Conservation (phyloP, 73 alveolate species). For the Paramecium sonneborni region DNA sequence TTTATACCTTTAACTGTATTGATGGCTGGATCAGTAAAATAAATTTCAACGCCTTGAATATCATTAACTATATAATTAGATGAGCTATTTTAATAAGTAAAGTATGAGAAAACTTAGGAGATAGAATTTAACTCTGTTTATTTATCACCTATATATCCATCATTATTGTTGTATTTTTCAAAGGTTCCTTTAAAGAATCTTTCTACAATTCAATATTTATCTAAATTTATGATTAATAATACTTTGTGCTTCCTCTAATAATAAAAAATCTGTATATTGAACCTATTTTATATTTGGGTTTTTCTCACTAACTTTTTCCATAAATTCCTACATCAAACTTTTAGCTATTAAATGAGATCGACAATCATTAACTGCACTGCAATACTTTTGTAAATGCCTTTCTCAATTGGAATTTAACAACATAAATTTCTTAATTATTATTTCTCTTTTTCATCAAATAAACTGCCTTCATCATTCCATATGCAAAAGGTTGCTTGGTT, state of each 20-base stretch:
- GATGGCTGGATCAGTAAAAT: constrained; percentile 34
- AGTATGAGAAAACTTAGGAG: not conserved
- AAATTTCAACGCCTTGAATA: not conserved
- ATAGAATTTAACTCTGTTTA: not conserved
- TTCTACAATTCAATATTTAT: constrained; percentile 9
- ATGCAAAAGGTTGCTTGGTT: not conserved
- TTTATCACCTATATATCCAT: not conserved
- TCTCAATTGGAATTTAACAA: not conserved
- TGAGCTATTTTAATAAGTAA: not conserved
- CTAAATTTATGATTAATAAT: not conserved
- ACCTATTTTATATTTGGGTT: not conserved
- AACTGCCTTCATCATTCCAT: constrained; percentile 25
- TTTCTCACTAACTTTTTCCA: not conserved
- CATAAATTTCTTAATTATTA: not conserved
- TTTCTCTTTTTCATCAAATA: not conserved
- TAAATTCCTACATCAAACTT: not conserved
- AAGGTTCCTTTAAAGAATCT: constrained; percentile 14
- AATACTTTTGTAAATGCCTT: not conserved
- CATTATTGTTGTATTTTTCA: constrained; percentile 22
- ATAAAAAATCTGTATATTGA: not conserved
- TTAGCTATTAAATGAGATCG: constrained; percentile 26
- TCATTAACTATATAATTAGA: not conserved
- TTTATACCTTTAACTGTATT: not conserved
- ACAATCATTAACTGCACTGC: not conserved
- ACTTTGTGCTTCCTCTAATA: not conserved